Conservation (phyloP, 2,329 filamentous ascomycete genomes). For the Boeremia exigua region DNA sequence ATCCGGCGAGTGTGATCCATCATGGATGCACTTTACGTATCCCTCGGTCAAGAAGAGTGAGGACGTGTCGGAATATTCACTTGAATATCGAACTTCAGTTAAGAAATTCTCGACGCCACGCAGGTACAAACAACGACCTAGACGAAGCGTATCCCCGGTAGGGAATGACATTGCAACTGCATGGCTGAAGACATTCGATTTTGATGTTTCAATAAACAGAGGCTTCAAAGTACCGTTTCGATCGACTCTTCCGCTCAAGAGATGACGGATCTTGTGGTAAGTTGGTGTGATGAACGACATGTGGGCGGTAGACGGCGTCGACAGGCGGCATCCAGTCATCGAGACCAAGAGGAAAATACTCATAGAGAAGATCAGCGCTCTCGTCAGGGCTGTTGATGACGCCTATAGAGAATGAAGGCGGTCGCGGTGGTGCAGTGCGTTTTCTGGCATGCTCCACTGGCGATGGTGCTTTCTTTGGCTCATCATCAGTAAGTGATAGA, state of each 20-base stretch:
- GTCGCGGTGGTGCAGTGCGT: slow-evolving; percentile 48
- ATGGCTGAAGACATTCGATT: not conserved
- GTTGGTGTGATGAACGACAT: slow-evolving; percentile 88
- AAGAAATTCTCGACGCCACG: not conserved
- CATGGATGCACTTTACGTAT: not conserved
- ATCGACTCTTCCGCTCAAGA: slow-evolving; percentile 50
- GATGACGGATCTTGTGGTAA: slow-evolving; percentile 56
- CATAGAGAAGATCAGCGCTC: slow-evolving; percentile 83
- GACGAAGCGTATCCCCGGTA: not conserved
- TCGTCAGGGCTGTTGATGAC: slow-evolving; percentile 70
- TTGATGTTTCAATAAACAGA: slow-evolving; percentile 9
- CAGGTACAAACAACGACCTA: not conserved
- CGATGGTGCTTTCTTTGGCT: slow-evolving; percentile 52
- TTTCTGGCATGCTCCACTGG: slow-evolving; percentile 43
- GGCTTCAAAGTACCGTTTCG: slow-evolving; percentile 59
- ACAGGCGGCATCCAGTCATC: slow-evolving; percentile 94
- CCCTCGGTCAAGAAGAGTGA: not conserved
- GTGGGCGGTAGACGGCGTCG: slow-evolving; percentile 87
- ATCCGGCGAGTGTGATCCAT: not conserved
- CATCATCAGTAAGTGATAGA: slow-evolving; percentile 63
- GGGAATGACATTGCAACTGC: not conserved
- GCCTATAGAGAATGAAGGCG: slow-evolving; percentile 55
- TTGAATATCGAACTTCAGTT: no score
- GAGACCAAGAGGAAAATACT: slow-evolving; percentile 90
- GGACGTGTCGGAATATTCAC: not conserved